These are phyloP conservation scores for Linderina pennispora DNA, from an alignment of 192 early-diverging fungal species.

Conservation along the genomic window DNA sequence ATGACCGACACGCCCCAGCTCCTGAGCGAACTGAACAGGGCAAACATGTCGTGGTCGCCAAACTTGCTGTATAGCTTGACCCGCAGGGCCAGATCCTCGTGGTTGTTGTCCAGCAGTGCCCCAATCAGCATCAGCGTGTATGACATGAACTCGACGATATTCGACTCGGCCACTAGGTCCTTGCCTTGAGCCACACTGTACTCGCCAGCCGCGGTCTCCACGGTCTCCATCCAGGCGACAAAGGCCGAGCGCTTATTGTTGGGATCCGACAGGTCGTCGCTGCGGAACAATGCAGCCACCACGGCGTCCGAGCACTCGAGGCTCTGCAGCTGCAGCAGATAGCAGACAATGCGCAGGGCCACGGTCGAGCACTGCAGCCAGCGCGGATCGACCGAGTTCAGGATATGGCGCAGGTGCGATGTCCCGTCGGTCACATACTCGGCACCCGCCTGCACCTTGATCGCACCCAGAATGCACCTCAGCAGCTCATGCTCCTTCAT, in stretches of 20 bases:
- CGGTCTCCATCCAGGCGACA: conserved; percentile 39
- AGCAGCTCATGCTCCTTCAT: conserved; percentile 38
- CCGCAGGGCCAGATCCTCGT: conserved; percentile 18
- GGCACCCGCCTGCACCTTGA: conserved; percentile 23
- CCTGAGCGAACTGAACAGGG: conserved; percentile 14
- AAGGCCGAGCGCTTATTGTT: conserved; percentile 18
- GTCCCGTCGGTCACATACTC: conserved; percentile 8
- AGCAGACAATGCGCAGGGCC: conserved; percentile 27
- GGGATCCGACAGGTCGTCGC: conserved; percentile 7
- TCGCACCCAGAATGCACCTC: conserved; percentile 29
- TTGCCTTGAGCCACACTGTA: neutral
- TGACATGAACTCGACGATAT: conserved; percentile 16
- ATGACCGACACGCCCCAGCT: conserved; percentile 16
- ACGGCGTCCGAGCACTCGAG: conserved; percentile 9
- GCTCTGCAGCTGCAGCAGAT: conserved; percentile 15
- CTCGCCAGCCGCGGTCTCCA: conserved; percentile 23
- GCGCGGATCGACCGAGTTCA: conserved; percentile 29
- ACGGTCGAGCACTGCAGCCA: conserved; percentile 32
- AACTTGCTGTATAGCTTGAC: conserved; percentile 33
- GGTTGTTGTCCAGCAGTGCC: conserved; percentile 11
- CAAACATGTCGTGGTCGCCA: conserved; percentile 24
- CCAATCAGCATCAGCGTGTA: conserved; percentile 24
- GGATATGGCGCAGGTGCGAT: conserved; percentile 11
- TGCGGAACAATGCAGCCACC: conserved; percentile 23
- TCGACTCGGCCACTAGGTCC: conserved; percentile 6